Evolutionary conservation across 2,329 filamentous ascomycete genomes (phyloP).

Genomic region (Domatiomyces catenatus): DNA sequence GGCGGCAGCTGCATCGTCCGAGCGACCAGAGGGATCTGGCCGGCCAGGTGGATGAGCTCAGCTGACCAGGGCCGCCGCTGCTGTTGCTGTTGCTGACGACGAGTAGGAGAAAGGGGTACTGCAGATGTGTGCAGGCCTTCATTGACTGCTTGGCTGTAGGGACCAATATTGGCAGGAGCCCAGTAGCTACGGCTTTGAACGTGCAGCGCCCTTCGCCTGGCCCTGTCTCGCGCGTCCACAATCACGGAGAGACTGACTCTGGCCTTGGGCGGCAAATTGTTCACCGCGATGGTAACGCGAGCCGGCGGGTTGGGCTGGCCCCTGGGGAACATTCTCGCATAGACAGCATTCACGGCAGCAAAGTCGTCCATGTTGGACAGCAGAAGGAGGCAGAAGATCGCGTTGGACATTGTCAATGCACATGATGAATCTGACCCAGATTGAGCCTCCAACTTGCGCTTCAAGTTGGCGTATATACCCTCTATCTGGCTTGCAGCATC

Average conservation of each 20-base stretch:
- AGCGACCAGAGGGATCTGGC: slow-evolving; percentile 80
- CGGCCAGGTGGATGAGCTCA: slow-evolving; percentile 53
- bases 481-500: background rate
- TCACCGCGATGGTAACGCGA: slow-evolving; percentile 65
- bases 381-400: slow-evolving; percentile 44
- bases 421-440: background rate
- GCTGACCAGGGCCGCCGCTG: background rate
- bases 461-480: background rate
- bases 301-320: slow-evolving; percentile 65
- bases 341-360: slow-evolving; percentile 55
- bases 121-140: slow-evolving; percentile 19
- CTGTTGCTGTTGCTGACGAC: no score
- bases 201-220: slow-evolving; percentile 46
- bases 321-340: slow-evolving; percentile 52
- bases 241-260: slow-evolving; percentile 46
- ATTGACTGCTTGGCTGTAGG: slow-evolving; percentile 78
- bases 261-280: slow-evolving; percentile 43
- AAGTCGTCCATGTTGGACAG: slow-evolving; percentile 73
- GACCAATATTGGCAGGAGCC: slow-evolving; percentile 94
- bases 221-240: slow-evolving; percentile 24
- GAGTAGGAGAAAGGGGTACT: slow-evolving; percentile 21
- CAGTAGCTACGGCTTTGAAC: slow-evolving; percentile 91
- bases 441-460: background rate
- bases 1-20: slow-evolving; percentile 48
- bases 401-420: slow-evolving; percentile 16